A percentile compares a stretch with the other conserved stretches of the same genome.
Conservation (phyloP, 169 alveolate genomes). For the Toxoplasma gondii region DNA sequence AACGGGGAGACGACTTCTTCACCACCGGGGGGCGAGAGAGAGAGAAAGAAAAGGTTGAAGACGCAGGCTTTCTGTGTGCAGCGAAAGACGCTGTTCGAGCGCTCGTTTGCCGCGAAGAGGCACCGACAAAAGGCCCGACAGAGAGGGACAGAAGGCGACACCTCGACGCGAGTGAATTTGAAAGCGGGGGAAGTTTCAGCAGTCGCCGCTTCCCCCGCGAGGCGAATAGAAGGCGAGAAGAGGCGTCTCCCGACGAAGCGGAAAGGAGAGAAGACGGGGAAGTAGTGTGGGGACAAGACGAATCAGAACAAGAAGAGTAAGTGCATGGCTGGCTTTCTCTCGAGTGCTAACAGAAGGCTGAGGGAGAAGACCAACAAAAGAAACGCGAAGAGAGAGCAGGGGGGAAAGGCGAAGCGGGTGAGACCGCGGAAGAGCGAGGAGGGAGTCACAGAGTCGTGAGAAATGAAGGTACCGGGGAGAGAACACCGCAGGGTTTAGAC, state of each 20-base stretch:
- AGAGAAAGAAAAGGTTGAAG: no score
- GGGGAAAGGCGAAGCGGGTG: neutral
- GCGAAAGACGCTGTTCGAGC: no score
- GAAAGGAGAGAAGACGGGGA: neutral
- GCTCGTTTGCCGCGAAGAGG: no score
- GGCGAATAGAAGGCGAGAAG: no score
- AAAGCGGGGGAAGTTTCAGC: neutral
- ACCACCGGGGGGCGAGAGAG: no score
- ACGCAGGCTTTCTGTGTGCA: no score
- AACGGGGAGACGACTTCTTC: neutral
- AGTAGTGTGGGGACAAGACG: neutral
- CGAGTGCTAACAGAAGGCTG: no score
- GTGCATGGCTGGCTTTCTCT: no score
- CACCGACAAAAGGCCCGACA: neutral
- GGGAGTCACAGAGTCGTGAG: neutral
- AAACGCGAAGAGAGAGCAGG: no score
- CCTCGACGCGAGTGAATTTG: no score
- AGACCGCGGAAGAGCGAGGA: neutral
- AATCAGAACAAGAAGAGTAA: neutral
- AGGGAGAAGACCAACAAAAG: no score
- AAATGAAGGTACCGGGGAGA: neutral
- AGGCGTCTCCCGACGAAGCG: neutral
- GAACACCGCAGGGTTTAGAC: neutral
- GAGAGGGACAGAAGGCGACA: constrained; percentile 15
- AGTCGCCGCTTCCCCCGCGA: no score